Percentiles rank a stretch among this genome's conserved stretches.
phyloP scores from a whole-genome alignment of 1,139 yeast species.

The Chernovozyma sophiae-reginae region DNA sequence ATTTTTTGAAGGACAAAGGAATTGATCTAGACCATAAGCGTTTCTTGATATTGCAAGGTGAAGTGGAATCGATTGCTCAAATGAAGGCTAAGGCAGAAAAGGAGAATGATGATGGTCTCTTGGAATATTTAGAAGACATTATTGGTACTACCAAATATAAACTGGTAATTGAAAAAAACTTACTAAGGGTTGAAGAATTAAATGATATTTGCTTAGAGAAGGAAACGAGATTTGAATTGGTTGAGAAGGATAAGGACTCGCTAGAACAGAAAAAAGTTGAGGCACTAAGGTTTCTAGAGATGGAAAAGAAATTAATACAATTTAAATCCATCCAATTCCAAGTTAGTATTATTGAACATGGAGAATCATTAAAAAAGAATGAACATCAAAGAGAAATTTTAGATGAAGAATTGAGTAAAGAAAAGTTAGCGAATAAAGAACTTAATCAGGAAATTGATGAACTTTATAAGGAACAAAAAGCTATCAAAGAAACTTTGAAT shows the following conservation, averaged over 20 bases:
- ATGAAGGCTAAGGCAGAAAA: slow-evolving; percentile 97
- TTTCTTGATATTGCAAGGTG: slow-evolving; percentile 93
- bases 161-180: slow-evolving; percentile 63
- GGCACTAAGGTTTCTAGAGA: slow-evolving; percentile 61
- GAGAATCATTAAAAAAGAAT: slow-evolving; percentile 37
- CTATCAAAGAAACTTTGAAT: slow-evolving; percentile 27
- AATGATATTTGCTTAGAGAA: slow-evolving; percentile 82
- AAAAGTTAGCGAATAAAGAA: slow-evolving; percentile 44
- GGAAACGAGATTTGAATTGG: slow-evolving; percentile 73
- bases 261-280: slow-evolving; percentile 68
- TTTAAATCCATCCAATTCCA: slow-evolving; percentile 59
- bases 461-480: slow-evolving; percentile 33
- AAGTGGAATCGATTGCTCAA: slow-evolving; percentile 96
- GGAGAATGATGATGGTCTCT: slow-evolving; percentile 87
- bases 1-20: slow-evolving; percentile 72
- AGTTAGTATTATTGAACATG: slow-evolving; percentile 40
- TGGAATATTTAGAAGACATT: slow-evolving; percentile 93
- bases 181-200: slow-evolving; percentile 57
- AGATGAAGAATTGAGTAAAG: slow-evolving; percentile 41
- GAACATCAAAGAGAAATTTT: slow-evolving; percentile 30
- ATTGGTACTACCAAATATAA: slow-evolving; percentile 92
- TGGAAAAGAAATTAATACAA: slow-evolving; percentile 59
- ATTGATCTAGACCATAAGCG: slow-evolving; percentile 94
- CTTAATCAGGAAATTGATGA: slow-evolving; percentile 39
- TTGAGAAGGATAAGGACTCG: slow-evolving; percentile 67